Evolutionary conservation across 495 filamentous ascomycete genomes (phyloP).

Genomic region (Neurospora africana): DNA sequence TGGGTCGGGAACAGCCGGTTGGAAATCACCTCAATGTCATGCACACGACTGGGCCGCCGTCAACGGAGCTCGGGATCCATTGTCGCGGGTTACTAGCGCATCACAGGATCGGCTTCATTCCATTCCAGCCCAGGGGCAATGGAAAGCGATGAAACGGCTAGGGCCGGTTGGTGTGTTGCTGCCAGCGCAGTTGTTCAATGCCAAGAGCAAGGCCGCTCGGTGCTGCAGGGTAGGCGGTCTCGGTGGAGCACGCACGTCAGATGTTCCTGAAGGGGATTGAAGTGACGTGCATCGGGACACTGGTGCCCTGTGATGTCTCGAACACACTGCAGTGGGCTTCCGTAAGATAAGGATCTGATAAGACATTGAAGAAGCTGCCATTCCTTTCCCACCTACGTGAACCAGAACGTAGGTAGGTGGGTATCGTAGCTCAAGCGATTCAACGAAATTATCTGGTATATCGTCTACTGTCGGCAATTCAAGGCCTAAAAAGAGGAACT

Average conservation of each 20-base stretch:
- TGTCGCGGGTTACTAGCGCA: not conserved
- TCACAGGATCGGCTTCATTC: not conserved
- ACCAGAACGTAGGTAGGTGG: too few relatives aligned
- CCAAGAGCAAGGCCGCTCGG: not conserved
- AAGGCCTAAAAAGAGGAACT: not conserved
- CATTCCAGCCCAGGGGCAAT: not conserved
- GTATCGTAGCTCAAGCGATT: not conserved
- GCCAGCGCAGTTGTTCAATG: not conserved
- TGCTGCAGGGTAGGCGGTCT: not conserved
- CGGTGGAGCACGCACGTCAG: not conserved
- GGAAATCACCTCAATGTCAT: slow-evolving; percentile 1
- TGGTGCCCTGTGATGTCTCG: not conserved
- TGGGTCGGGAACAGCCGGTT: not conserved
- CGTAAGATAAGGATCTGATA: not conserved
- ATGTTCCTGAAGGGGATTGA: not conserved
- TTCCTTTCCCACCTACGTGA: too few relatives aligned
- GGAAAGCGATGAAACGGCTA: not conserved
- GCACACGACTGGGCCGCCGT: not conserved
- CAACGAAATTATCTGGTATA: not conserved
- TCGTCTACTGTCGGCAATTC: not conserved
- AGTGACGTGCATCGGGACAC: not conserved
- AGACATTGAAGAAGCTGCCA: not conserved
- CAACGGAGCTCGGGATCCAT: not conserved
- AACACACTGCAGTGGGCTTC: too few relatives aligned
- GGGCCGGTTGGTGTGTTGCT: not conserved